Evolutionary conservation across 306 rosid genomes (phyloP), one percentile per base, ranked within the genome.

Genomic region (Lathyrus sativus): DNA sequence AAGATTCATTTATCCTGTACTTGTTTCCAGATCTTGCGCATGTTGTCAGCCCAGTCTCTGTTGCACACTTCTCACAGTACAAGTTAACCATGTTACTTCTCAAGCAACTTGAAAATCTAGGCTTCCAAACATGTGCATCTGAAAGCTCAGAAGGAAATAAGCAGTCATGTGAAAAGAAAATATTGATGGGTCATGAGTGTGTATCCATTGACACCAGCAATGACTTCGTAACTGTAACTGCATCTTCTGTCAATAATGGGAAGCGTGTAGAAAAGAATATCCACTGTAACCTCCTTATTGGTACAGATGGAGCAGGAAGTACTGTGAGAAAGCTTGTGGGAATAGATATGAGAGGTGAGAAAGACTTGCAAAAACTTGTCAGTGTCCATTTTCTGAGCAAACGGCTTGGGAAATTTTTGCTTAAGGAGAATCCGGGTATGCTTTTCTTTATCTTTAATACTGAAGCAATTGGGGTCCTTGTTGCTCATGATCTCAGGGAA

Each of bases 391-490:
- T 88, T 78, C 81, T 84, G 71, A 93, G 99, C 79, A 86, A 77
- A 82, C 81, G 65, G 75, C 96, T 93, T 70, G 99, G 98, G 14
- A 84, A 85, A 72, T 90, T 80, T 84, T 80, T 90, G 81, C 95
- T 90, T n/a, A 71, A 78, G 76, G 89, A 90, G 82, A 88, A 85
- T 50, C 97, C 99, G 3, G 96, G 99, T 70, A 93, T 93, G 99
- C 90, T 93, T 42, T 93, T 88, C 58, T 90, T 93, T 75, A 75
- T 90, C 81, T 93, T 93, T 83, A 93, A 90, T 70, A 84, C 90
- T 70, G 88, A 88, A 79, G 96, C 89, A 46, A 88, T 93, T 67
- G 98, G 97, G 60, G 98, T 93, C 76, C 91, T 93, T 73, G 97
- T 86, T 74, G 98, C 96, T 53, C 98, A 90, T 78, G 97, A 93